Conservation (phyloP, 2,329 filamentous ascomycete genomes). For the Botrytis cinerea region DNA sequence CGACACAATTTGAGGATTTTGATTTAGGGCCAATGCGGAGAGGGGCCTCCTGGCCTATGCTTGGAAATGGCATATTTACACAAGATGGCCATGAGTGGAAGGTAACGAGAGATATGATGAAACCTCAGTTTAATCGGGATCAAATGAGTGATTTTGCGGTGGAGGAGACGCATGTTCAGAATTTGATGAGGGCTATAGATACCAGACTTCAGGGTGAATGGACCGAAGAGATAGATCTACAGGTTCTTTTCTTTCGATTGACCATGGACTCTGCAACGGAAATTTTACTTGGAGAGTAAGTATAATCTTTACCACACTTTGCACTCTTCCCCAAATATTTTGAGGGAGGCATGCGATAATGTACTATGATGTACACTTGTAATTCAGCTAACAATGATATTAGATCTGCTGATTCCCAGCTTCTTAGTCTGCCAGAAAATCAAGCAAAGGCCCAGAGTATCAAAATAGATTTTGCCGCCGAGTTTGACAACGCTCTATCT, state of each 20-base stretch:
- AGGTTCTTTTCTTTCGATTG: slow-evolving; percentile 56
- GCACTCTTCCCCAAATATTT: not conserved
- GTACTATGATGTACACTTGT: not conserved
- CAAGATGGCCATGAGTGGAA: slow-evolving; percentile 25
- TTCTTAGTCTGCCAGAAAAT: not conserved
- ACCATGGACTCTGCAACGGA: slow-evolving; percentile 41
- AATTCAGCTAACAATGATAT: not conserved
- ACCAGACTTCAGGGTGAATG: slow-evolving; percentile 16
- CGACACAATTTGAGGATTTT: slow-evolving; percentile 55
- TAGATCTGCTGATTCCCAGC: slow-evolving; percentile 1
- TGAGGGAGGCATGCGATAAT: not conserved
- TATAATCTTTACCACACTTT: slow-evolving; percentile 38
- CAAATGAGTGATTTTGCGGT: slow-evolving; percentile 65
- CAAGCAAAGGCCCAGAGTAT: too few relatives aligned
- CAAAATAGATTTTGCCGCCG: not conserved
- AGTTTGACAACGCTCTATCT: slow-evolving; percentile 11
- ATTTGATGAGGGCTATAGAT: slow-evolving; percentile 46
- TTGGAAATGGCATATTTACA: slow-evolving; percentile 28
- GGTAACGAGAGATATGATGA: slow-evolving; percentile 45
- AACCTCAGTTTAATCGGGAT: slow-evolving; percentile 53
- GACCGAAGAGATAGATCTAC: slow-evolving; percentile 53
- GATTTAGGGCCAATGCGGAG: slow-evolving; percentile 23
- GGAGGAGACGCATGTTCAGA: slow-evolving; percentile 52
- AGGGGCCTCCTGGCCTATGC: slow-evolving; percentile 18
- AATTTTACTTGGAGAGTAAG: slow-evolving; percentile 56